Percentiles rank a stretch among this genome's conserved stretches.
These are phyloP conservation scores for Xylaria sp. DNA, from an alignment of 2,329 filamentous ascomycete genomes.

Conservation along the genomic window DNA sequence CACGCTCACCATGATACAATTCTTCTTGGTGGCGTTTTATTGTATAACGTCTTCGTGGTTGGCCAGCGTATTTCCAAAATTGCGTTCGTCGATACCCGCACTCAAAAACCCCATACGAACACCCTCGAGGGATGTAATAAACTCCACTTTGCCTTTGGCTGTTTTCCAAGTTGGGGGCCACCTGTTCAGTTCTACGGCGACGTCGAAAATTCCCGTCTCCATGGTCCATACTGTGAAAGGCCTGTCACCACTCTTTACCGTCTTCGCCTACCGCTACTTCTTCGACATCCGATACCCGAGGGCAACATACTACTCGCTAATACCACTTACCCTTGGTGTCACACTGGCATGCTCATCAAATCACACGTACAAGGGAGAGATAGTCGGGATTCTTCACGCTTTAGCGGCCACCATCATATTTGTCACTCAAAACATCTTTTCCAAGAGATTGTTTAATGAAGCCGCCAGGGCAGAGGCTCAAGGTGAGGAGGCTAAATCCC, in stretches of 20 bases:
- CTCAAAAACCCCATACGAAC: slow-evolving; percentile 85
- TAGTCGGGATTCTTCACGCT: slow-evolving; percentile 89
- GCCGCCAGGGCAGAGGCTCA: slow-evolving; percentile 86
- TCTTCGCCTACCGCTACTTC: slow-evolving; percentile 88
- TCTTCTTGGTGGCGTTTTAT: slow-evolving; percentile 89
- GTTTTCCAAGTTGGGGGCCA: slow-evolving; percentile 94
- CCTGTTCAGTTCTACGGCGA: slow-evolving; percentile 92
- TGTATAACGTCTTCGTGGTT: slow-evolving; percentile 84
- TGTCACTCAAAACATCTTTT: slow-evolving; percentile 98
- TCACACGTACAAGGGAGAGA: slow-evolving; percentile 79
- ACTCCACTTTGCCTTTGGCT: slow-evolving; percentile 89
- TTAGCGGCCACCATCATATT: slow-evolving; percentile 93
- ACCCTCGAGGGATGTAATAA: slow-evolving; percentile 83
- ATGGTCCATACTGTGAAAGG: slow-evolving; percentile 99
- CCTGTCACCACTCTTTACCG: slow-evolving; percentile 93
- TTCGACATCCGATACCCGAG: slow-evolving; percentile 89
- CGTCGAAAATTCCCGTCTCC: slow-evolving; percentile 93
- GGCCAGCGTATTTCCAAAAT: slow-evolving; percentile 74
- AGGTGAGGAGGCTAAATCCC: slow-evolving; percentile 67
- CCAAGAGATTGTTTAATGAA: slow-evolving; percentile 97
- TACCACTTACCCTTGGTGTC: slow-evolving; percentile 94
- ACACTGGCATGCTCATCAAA: slow-evolving; percentile 95
- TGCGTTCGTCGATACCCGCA: slow-evolving; percentile 79
- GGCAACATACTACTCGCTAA: slow-evolving; percentile 86
- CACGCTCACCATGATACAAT: slow-evolving; percentile 92